Base-by-base conservation (phyloP, 192 early-diverging fungal genomes). In the Chytriomyces sp. region DNA sequence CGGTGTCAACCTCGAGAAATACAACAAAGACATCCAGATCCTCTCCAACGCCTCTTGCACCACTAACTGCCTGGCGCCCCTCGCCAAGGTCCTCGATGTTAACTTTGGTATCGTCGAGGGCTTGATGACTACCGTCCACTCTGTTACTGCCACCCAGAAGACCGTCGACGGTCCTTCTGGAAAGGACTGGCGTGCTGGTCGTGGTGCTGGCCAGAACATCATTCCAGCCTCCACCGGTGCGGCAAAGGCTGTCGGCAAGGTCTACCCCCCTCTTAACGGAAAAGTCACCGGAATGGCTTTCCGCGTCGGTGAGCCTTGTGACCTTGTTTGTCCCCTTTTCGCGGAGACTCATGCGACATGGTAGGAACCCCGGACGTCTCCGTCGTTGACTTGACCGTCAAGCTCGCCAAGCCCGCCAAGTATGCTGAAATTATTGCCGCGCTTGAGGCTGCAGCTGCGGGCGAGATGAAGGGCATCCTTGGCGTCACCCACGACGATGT, bases 11-110 rank as follows among this genome's bases (percentile, higher is more conserved):
- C 83, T 93, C 75, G 93, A 95, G 64, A 87, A 89, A 72, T 99
- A 99, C 89, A 90, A 96, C 78, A 59, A 71, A 14, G 77, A 76
- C 59, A 90, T 92, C 82, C 84, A 91, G 39, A 90, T 99, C 69
- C 87, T 99, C 73, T 96, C 95, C 70, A 99, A 99, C 83, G 97
- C 97, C 64, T 99, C 96, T 36, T 99, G 96, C 91, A 99, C 96
- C 70, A 99, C 96, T 90, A 99, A 98, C 91, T 98, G 96, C 84
- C 82, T 99, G 61, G 96, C 96, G 33, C 95, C 96, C 55, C 86
- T 99, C 69, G 95, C 94, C 83, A 96, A 98, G 89, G 92, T 98
- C 70, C 87, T 99, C 78, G 75, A 99, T 79, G 95, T 97, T 77
- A 87, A 95, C 78, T 98, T 97, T 80, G 95, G 94, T 62, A 94